A percentile compares a stretch with the other conserved stretches of the same genome.
These are phyloP conservation scores for Flaveria sonorensis DNA, from an alignment of 129 eudicot species.

Conservation along the genomic window DNA sequence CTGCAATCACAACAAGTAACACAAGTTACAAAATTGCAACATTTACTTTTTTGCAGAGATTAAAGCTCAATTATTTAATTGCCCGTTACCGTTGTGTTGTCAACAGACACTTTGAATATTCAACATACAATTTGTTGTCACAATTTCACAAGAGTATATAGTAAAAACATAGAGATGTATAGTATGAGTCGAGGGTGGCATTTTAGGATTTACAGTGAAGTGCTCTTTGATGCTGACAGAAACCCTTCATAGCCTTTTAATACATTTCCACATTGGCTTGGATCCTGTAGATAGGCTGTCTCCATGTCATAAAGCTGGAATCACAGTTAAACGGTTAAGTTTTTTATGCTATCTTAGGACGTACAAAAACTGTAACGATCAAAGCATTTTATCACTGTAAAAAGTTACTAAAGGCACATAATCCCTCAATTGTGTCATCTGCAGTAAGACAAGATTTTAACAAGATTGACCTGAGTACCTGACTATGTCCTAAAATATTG, in stretches of 20 bases:
- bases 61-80: background rate
- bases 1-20: constrained; percentile 41
- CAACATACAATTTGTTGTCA: background rate
- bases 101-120: background rate
- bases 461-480: background rate
- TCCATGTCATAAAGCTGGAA: constrained; percentile 93
- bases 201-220: constrained; percentile 57
- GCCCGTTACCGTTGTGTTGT: background rate
- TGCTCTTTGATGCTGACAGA: constrained; percentile 83
- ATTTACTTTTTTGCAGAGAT: background rate
- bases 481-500: background rate
- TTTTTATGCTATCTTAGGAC: background rate
- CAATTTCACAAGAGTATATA: constrained; percentile 1
- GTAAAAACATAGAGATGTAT: background rate
- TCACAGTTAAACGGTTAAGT: background rate
- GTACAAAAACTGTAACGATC: background rate
- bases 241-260: constrained; percentile 96
- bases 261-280: constrained; percentile 95
- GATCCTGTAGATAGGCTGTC: constrained; percentile 90
- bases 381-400: background rate
- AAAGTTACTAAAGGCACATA: background rate
- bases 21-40: background rate
- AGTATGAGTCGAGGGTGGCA: constrained; percentile 19
- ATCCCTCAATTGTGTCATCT: background rate
- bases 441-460: background rate